Percentiles rank a stretch among this genome's conserved stretches.
Conservation (phyloP, 164 flowering plant species). For the Annona cherimola region DNA sequence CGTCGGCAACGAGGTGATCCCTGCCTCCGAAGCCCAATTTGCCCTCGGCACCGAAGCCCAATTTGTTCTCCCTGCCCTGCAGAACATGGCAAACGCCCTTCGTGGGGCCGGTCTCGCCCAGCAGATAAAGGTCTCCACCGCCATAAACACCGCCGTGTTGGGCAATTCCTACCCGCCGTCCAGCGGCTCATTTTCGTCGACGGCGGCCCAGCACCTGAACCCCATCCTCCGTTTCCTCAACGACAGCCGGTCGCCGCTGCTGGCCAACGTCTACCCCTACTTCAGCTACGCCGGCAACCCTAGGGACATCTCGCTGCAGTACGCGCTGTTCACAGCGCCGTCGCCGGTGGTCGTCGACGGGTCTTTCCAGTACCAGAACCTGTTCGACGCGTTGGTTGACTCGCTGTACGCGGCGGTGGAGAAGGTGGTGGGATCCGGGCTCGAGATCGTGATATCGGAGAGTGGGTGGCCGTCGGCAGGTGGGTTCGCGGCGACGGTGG, state of each 20-base stretch:
- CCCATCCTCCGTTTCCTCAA: conserved; percentile 24
- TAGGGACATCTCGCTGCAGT: conserved; percentile 11
- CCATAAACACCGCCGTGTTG: conserved; percentile 10
- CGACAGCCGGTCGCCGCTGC: conserved; percentile 20
- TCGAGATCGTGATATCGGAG: conserved; percentile 10
- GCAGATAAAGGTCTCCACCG: conserved; percentile 32
- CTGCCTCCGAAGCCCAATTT: conserved; percentile 10
- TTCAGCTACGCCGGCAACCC: conserved; percentile 14
- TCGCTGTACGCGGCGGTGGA: conserved; percentile 20
- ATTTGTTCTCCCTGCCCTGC: conserved; percentile 37
- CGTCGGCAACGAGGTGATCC: conserved; percentile 51
- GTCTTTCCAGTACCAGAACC: conserved; percentile 21
- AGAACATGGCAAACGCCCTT: conserved; percentile 22
- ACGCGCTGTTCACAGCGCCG: conserved; percentile 30
- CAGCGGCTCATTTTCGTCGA: conserved; percentile 14
- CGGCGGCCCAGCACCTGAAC: conserved; percentile 2
- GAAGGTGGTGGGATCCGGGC: not conserved
- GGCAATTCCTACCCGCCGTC: conserved; percentile 31
- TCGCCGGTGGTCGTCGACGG: conserved; percentile 14
- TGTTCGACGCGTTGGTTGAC: conserved; percentile 31
- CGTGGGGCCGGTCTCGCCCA: conserved; percentile 16
- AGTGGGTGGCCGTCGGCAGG: conserved; percentile 18
- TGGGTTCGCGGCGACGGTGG: conserved; percentile 6
- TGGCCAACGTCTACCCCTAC: conserved; percentile 40
- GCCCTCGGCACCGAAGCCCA: not conserved